Base-by-base conservation (phyloP, 2,329 filamentous ascomycete species). In the Alternaria sp. region DNA sequence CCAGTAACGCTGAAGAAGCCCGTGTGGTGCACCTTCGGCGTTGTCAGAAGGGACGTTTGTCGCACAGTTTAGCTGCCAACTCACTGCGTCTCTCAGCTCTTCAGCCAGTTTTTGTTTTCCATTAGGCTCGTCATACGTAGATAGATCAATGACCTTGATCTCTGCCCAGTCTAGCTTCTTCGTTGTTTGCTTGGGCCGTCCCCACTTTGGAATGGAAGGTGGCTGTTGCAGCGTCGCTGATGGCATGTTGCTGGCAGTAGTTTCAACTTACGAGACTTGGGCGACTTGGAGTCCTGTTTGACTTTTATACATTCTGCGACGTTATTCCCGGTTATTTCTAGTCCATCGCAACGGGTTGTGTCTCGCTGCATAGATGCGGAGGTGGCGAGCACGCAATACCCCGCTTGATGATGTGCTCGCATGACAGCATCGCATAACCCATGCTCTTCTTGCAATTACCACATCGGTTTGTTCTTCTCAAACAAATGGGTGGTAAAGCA, bases 21-120 rank as follows among this genome's bases (percentile, higher is more conserved):
- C n/a, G 70, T 72, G 15, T 69, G 57, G 36, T 73, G 71, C 10
- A 76, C 71, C 69, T 76, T n/a, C 8, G 9, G 9, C 49, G 23
- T 43, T 6, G 54, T 66, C 15, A 65, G 40, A 44, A 25, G 13
- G 25, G 21, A 51, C 15, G 25, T 51, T 13, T 44, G 12, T 54
- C 30, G 13, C 46, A 44, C 12, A 57, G 10, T 2, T 56, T 30
- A 10, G 19, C 15, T 23, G 12, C 11, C 10, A 46, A 56, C 61
- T 21, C 62, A 86, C 84, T 3, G 86, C 86, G 52, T 88, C 84
- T 25, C 84, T 81, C 0, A 89, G 79, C 62, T 88, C 84, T 44
- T 83, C 80, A 2, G 86, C 85, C 0, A 89, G 79, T 36, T 79
- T 80, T 54, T 86, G 76, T 68, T 87, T 88, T 4, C 86, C 86